These are phyloP conservation scores for Vitis amurensis DNA, from an alignment of 164 flowering plant species.

Conservation along the genomic window DNA sequence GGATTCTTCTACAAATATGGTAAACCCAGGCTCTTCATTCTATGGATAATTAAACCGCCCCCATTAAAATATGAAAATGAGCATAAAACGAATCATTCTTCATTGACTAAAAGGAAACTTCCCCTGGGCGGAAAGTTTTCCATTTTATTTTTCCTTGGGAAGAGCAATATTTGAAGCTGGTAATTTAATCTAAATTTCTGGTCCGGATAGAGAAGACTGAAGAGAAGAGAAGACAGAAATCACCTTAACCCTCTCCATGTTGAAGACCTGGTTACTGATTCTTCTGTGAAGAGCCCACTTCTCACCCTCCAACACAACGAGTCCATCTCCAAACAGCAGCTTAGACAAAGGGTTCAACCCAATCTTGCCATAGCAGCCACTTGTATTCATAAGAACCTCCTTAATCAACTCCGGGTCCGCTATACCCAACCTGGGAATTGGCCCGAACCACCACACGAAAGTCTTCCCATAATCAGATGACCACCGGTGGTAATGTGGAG, in stretches of 20 bases:
- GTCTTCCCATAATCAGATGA: no score
- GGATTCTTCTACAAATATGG: no score
- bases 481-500: no score
- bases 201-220: background rate
- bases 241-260: slow-evolving; percentile 38
- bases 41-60: no score
- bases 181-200: no score
- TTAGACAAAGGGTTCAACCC: slow-evolving; percentile 43
- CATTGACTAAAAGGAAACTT: no score
- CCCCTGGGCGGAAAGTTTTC: background rate
- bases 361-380: slow-evolving; percentile 32
- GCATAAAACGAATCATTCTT: no score
- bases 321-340: slow-evolving; percentile 53
- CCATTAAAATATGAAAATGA: no score
- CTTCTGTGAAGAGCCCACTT: slow-evolving; percentile 62
- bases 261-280: slow-evolving; percentile 49
- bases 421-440: slow-evolving; percentile 48
- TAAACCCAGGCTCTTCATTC: no score
- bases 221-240: background rate
- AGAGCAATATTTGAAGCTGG: no score
- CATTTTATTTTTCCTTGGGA: background rate
- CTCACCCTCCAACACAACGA: slow-evolving; percentile 52
- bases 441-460: slow-evolving; percentile 52
- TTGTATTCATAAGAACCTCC: slow-evolving; percentile 43
- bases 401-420: slow-evolving; percentile 61